Evolutionary conservation across 495 filamentous ascomycete species (phyloP), one percentile per base, ranked within the genome.

Genomic region (Cairneyella variabilis): DNA sequence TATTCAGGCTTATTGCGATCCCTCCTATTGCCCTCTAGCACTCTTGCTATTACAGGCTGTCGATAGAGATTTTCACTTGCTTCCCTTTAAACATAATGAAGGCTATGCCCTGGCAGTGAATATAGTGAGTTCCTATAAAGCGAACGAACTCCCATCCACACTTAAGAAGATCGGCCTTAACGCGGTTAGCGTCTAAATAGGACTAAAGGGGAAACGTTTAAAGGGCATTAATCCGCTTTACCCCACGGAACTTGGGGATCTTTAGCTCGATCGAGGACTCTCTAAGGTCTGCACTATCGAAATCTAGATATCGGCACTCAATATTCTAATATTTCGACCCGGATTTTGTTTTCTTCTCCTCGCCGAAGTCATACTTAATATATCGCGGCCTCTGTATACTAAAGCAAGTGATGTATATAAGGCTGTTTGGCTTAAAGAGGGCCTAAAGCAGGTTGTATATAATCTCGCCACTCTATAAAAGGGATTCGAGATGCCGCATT

Each of bases 381-480:
- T 21, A 54, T 21, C 28, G 18, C 38, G 44, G 52, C 32, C 48
- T 49, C n/a, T 44, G 12, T 5, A 36, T 59, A 28, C 75, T 69
- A 34, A 66, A 53, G 46, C 68, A 76, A 26, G 56, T 74, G 34
- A 72, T 76, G 57, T 70, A 75, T 2, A 74, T 53, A 27, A 66
- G 44, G 1, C 59, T 62, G 46, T 72, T 72, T 46, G 69, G 67
- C 27, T 70, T 67, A 50, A 76, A 74, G 20, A 76, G 58, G n/a
- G 69, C 67, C 72, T 67, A 75, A 20, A 76, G 67, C 26, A 76
- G 66, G 23, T 75, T 70, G 51, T 70, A 76, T 8, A 69, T 74
- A 40, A 76, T 76, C 56, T 77, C 61, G 18, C 66, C 52, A 51
- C 66, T 52, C 45, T 64, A 45, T 12, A 76, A 55, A 21, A 78